These are phyloP conservation scores for Nectriaceae sp. DNA, from an alignment of 2,329 filamentous ascomycete species.

Conservation along the genomic window DNA sequence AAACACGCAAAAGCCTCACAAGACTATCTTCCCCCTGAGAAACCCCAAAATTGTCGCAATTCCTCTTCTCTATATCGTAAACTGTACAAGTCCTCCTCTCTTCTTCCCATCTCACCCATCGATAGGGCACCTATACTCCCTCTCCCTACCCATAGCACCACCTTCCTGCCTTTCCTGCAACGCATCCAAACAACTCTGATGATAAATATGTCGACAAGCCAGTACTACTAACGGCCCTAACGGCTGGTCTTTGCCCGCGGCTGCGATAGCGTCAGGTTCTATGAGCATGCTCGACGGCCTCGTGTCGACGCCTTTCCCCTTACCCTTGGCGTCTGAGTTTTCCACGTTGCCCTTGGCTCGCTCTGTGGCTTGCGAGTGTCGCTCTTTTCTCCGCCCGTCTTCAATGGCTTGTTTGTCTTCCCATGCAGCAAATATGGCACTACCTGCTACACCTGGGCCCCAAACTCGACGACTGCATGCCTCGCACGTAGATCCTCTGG, in stretches of 20 bases:
- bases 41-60: conserved; percentile 30
- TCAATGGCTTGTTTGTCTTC: conserved; percentile 60
- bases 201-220: conserved; percentile 71
- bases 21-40: no score
- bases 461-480: conserved; percentile 80
- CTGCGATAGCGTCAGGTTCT: conserved; percentile 26
- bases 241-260: conserved; percentile 43
- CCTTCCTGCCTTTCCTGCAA: conserved; percentile 56
- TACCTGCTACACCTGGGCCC: conserved; percentile 78
- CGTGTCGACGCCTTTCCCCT: conserved; percentile 46
- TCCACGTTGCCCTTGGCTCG: conserved; percentile 40
- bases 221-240: conserved; percentile 67
- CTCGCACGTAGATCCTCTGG: conserved; percentile 84
- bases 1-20: no score
- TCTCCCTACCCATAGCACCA: conserved; percentile 48
- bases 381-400: conserved; percentile 46
- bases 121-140: conserved; percentile 58
- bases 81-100: conserved; percentile 22
- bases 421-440: conserved; percentile 80
- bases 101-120: conserved; percentile 45
- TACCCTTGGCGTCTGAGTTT: conserved; percentile 38
- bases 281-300: conserved; percentile 44
- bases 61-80: conserved; percentile 26
- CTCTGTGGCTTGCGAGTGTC: conserved; percentile 38
- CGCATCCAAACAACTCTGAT: conserved; percentile 68